These are phyloP conservation scores for Talaromyces sp. DNA, from an alignment of 2,329 filamentous ascomycete species.

Conservation along the genomic window DNA sequence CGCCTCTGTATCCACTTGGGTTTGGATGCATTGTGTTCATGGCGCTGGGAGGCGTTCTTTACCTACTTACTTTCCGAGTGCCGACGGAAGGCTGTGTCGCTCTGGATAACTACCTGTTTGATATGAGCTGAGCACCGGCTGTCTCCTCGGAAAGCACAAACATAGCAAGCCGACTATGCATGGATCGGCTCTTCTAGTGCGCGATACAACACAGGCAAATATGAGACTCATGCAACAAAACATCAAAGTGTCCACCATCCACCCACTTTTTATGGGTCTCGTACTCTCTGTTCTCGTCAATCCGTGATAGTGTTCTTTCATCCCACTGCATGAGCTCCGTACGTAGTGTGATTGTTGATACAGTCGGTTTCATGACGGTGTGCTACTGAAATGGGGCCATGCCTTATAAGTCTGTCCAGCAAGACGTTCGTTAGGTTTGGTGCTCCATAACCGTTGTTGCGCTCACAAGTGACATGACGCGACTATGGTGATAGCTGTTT, in stretches of 20 bases:
- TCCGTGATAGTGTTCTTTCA: not conserved
- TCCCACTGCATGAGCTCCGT: not conserved
- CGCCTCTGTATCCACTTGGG: not conserved
- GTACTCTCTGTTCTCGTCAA: not conserved
- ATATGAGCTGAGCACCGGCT: not conserved
- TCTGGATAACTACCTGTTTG: not conserved
- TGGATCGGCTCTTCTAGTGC: not conserved
- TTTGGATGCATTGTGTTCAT: not conserved
- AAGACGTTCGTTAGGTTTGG: not conserved
- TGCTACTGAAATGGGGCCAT: not conserved
- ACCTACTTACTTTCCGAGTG: not conserved
- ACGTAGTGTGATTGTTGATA: not conserved
- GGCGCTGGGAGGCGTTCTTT: not conserved
- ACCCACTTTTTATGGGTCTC: slow-evolving; percentile 14
- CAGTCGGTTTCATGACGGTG: not conserved
- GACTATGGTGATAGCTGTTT: not conserved
- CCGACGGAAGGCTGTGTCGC: not conserved
- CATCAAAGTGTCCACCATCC: slow-evolving; percentile 4
- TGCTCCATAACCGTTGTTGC: not conserved
- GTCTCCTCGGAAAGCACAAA: not conserved
- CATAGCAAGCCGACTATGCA: not conserved
- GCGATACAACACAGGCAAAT: not conserved
- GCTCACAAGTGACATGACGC: not conserved
- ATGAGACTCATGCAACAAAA: slow-evolving; percentile 6
- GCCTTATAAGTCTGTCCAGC: not conserved